Base-by-base conservation (phyloP, 345 rosid genomes). In the Dipteronia dyeriana region DNA sequence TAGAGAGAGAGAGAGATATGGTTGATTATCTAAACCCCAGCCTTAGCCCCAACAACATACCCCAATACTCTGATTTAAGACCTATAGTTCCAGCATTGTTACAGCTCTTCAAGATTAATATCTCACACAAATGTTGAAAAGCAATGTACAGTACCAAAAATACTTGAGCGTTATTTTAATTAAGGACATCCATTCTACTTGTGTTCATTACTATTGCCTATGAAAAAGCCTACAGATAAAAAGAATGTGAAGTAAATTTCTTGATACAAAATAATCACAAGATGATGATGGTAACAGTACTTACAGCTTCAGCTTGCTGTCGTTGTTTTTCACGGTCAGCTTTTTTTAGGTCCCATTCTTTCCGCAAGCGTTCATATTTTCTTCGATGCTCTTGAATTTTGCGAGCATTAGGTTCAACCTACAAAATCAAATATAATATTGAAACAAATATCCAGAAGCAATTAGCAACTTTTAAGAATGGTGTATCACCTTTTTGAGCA, bases 321-420 rank as follows among this genome's bases (percentile, higher is more conserved):
- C 41, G 77, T 77, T 84, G 82, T 81, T 74, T 88, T 68, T 87
- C 89, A 47, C 57, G 66, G 66, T 82, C 92, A 79, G 83, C 91
- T 76, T 82, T 86, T 83, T 79, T 85, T 43, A 76, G 78, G 80
- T 89, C 89, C 85, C 78, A 86, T 86, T 90, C 91, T 80, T 89
- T 91, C 73, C 78, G 75, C 86, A 95, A 73, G 73, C 89, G 90
- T 68, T 89, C 91, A 85, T 90, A 95, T 82, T 90, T 93, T 71
- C 86, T 87, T 56, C 75, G 88, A 77, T 93, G 97, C 81, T 91
- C 97, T 83, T 87, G 88, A 61, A 92, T 85, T 87, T 77, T 95
- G 68, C 81, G 88, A 41, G 82, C 92, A 78, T 93, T 95, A 66
- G 94, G 92, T 79, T 95, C 97, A 81, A 93, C 97, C 98, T 95